Percentiles rank a stretch among this genome's conserved stretches.
These are phyloP conservation scores for Mycena sanguinolenta DNA, from an alignment of 768 basidiomycete species.

Conservation along the genomic window DNA sequence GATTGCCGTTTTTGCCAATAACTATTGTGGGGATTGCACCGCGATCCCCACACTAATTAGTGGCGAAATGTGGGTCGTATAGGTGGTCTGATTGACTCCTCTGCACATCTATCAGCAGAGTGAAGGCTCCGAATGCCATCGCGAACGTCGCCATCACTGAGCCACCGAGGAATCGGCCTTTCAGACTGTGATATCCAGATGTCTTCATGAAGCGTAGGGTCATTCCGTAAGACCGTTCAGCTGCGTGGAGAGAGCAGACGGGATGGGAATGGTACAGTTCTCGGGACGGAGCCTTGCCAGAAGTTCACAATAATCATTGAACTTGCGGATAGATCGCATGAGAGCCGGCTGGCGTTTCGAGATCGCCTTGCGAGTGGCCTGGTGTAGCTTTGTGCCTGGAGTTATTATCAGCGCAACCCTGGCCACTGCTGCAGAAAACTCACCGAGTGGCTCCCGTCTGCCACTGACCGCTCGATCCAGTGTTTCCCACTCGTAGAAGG, in stretches of 20 bases:
- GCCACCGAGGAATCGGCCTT: background rate
- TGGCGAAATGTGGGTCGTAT: too few relatives aligned
- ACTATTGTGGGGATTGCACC: too few relatives aligned
- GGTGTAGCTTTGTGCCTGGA: slow-evolving; percentile 51
- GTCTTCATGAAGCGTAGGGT: background rate
- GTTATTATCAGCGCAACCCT: background rate
- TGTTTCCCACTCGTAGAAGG: slow-evolving; percentile 54
- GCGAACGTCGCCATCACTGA: background rate
- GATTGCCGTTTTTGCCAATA: too few relatives aligned
- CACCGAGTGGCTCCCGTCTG: slow-evolving; percentile 49
- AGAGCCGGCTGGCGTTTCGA: slow-evolving; percentile 47
- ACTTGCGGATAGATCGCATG: slow-evolving; percentile 45
- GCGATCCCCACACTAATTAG: too few relatives aligned
- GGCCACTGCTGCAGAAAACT: background rate
- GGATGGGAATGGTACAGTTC: background rate
- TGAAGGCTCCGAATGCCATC: background rate
- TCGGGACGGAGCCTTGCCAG: background rate
- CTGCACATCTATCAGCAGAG: background rate
- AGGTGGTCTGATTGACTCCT: background rate
- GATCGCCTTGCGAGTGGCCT: slow-evolving; percentile 48
- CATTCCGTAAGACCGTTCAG: background rate
- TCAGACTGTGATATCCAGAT: background rate
- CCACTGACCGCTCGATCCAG: slow-evolving; percentile 51
- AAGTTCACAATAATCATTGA: slow-evolving; percentile 40
- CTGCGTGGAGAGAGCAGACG: background rate